phyloP scores from a whole-genome alignment of 139 green algal genomes.

The Asterochloris sp. region DNA sequence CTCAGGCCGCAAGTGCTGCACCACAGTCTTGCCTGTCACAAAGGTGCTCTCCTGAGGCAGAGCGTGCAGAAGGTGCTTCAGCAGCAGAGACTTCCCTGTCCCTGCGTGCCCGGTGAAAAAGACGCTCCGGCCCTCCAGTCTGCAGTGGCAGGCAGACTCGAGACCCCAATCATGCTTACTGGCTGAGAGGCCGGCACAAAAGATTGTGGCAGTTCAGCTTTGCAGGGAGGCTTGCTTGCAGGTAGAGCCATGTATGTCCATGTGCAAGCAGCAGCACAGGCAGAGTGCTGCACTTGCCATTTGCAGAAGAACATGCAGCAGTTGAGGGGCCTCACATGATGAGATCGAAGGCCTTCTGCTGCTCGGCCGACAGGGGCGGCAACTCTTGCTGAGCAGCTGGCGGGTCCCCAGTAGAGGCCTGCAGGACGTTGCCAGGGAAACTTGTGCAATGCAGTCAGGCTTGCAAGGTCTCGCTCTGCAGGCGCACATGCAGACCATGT shows the following conservation, averaged over 20 bases:
- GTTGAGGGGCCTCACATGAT: constrained; percentile 16
- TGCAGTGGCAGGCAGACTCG: not conserved
- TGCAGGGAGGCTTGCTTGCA: not conserved
- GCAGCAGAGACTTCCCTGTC: constrained; percentile 65
- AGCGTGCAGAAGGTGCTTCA: constrained; percentile 41
- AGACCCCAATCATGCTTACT: not conserved
- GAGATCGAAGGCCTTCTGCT: constrained; percentile 35
- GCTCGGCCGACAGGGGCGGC: constrained; percentile 31
- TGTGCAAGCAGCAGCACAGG: not conserved
- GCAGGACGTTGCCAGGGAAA: not conserved
- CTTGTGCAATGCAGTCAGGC: not conserved
- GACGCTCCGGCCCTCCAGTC: constrained; percentile 30
- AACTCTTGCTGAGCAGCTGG: constrained; percentile 24
- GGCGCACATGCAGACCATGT: constrained; percentile 9
- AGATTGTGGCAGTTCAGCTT: not conserved
- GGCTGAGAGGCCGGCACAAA: not conserved
- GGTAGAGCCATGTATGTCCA: not conserved
- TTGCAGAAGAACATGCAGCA: not conserved
- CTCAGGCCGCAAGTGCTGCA: too few relatives aligned
- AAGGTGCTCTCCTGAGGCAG: constrained; percentile 34
- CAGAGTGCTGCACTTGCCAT: not conserved
- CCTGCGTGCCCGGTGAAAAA: constrained; percentile 63
- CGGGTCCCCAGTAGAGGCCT: not conserved
- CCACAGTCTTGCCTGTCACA: constrained; percentile 20
- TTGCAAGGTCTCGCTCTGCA: not conserved